Conservation (phyloP, 306 rosid genomes). For the Citrullus amarus region DNA sequence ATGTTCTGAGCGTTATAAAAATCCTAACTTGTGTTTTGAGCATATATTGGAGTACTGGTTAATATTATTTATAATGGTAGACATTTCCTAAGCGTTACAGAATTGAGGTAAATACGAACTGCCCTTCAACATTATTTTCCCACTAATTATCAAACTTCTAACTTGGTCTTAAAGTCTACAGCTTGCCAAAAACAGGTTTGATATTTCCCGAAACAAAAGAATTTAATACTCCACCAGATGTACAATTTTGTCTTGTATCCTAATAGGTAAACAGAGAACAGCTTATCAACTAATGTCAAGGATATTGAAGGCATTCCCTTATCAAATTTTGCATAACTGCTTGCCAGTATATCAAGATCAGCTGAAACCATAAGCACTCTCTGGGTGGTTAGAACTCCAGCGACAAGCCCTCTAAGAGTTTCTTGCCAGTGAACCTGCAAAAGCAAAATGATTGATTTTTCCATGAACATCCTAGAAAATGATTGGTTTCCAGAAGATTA, state of each 20-base stretch:
- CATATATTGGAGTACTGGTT: background rate
- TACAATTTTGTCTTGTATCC: background rate
- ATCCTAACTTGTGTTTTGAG: background rate
- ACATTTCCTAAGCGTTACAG: background rate
- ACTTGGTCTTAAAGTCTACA: background rate
- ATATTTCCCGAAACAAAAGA: background rate
- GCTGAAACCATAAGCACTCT: constrained; percentile 84
- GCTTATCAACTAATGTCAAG: constrained; percentile 21
- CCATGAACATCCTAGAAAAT: background rate
- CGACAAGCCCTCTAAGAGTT: constrained; percentile 83
- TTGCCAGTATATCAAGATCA: constrained; percentile 75
- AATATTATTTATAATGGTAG: background rate
- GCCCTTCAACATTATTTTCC: background rate
- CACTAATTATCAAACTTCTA: background rate
- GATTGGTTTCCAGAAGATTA: background rate
- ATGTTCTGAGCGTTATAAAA: background rate
- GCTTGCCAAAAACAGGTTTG: background rate
- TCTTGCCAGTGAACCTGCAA: constrained; percentile 97
- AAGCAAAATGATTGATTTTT: background rate
- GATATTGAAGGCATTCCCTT: constrained; percentile 97
- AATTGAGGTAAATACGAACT: background rate
- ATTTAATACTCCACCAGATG: background rate
- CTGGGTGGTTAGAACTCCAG: constrained; percentile 80
- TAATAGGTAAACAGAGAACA: background rate
- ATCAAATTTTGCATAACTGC: constrained; percentile 68